These are phyloP conservation scores for Septoria petroselini DNA, from an alignment of 2,329 filamentous ascomycete species.

Conservation along the genomic window DNA sequence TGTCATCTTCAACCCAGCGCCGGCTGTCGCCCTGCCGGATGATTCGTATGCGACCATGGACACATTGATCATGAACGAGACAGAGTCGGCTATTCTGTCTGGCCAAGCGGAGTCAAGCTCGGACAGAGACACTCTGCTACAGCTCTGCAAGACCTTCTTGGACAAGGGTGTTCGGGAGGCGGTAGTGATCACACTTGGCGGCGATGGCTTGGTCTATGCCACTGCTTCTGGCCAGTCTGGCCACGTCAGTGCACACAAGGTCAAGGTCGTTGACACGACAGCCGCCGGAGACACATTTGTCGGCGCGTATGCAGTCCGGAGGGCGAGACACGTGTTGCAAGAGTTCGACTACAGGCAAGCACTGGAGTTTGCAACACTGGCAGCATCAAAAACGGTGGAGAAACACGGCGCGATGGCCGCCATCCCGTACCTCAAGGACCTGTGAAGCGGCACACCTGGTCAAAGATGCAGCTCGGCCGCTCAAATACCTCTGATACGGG, in stretches of 20 bases:
- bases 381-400: slow-evolving; percentile 65
- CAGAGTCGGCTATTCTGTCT: slow-evolving; percentile 73
- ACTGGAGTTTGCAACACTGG: slow-evolving; percentile 59
- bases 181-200: slow-evolving; percentile 80
- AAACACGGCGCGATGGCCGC: slow-evolving; percentile 62
- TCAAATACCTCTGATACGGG: too few relatives aligned
- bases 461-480: too few relatives aligned
- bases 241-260: slow-evolving; percentile 57
- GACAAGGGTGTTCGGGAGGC: slow-evolving; percentile 68
- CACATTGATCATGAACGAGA: slow-evolving; percentile 87
- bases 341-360: slow-evolving; percentile 55
- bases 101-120: slow-evolving; percentile 40
- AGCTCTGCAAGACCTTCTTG: slow-evolving; percentile 57
- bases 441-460: neutral
- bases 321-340: slow-evolving; percentile 54
- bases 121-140: slow-evolving; percentile 39
- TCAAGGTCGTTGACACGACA: slow-evolving; percentile 84
- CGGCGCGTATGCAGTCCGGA: slow-evolving; percentile 75
- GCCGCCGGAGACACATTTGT: slow-evolving; percentile 94
- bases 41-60: slow-evolving; percentile 65
- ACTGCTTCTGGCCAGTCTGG: slow-evolving; percentile 27
- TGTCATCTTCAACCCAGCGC: slow-evolving; percentile 80
- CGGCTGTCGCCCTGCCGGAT: slow-evolving; percentile 64
- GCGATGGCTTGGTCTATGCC: slow-evolving; percentile 37
- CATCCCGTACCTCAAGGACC: slow-evolving; percentile 63